These are phyloP conservation scores for Candida gigantensis DNA, from an alignment of 1,139 yeast genomes.

Conservation along the genomic window DNA sequence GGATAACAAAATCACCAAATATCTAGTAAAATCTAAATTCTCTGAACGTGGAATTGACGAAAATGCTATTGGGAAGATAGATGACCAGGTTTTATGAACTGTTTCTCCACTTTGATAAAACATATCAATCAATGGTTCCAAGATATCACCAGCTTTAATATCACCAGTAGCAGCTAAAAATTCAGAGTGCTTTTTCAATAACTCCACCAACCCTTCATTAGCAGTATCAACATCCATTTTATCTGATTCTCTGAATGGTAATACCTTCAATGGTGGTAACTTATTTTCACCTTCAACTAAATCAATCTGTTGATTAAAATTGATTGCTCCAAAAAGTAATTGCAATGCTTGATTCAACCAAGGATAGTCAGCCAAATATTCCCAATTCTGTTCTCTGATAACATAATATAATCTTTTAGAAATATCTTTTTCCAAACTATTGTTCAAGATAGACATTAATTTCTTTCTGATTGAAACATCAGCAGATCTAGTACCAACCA, in stretches of 20 bases:
- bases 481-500: conserved; percentile 86
- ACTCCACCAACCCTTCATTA: conserved; percentile 23
- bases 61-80: conserved; percentile 80
- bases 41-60: conserved; percentile 74
- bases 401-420: conserved; percentile 81
- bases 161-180: conserved; percentile 50
- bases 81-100: conserved; percentile 83
- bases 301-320: conserved; percentile 46
- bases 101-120: conserved; percentile 81
- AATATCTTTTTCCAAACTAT: conserved; percentile 77
- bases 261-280: conserved; percentile 54
- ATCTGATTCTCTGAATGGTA: conserved; percentile 33
- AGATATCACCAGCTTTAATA: conserved; percentile 58
- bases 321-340: conserved; percentile 77
- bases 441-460: conserved; percentile 78
- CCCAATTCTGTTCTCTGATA: conserved; percentile 95
- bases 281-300: conserved; percentile 52
- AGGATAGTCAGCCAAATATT: conserved; percentile 84
- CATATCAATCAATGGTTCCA: conserved; percentile 75
- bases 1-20: conserved; percentile 75
- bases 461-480: conserved; percentile 75
- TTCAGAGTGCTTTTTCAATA: conserved; percentile 51
- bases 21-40: conserved; percentile 77
- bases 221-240: conserved; percentile 32
- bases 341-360: conserved; percentile 96